These are phyloP conservation scores for Xerocomus spinulosus DNA, from an alignment of 768 basidiomycete species.

Conservation along the genomic window DNA sequence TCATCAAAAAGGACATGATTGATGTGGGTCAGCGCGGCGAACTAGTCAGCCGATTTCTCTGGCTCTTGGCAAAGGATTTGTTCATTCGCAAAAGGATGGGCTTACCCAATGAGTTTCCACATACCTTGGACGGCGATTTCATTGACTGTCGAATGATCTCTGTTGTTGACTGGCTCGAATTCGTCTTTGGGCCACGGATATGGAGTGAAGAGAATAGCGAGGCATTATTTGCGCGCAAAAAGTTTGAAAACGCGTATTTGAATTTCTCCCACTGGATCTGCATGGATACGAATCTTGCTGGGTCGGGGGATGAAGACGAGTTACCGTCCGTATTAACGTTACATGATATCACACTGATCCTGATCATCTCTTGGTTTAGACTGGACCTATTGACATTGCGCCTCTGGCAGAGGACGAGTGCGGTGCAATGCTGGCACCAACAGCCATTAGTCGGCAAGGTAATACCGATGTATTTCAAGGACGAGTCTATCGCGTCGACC, in stretches of 20 bases:
- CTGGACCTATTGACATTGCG: background rate
- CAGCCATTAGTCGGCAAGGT: background rate
- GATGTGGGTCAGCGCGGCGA: background rate
- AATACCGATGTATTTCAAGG: background rate
- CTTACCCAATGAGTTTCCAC: background rate
- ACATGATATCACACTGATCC: background rate
- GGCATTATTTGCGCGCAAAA: background rate
- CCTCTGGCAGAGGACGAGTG: background rate
- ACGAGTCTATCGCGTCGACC: background rate
- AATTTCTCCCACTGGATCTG: slow-evolving; percentile 15
- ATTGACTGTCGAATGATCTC: slow-evolving; percentile 9
- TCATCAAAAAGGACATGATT: slow-evolving; percentile 1
- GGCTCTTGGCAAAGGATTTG: slow-evolving; percentile 1
- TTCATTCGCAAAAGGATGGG: background rate
- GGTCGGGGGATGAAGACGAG: background rate
- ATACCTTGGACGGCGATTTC: slow-evolving; percentile 3
- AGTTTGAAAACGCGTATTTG: slow-evolving; percentile 7
- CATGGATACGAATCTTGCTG: slow-evolving; percentile 8
- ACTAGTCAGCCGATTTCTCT: background rate
- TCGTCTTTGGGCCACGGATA: background rate
- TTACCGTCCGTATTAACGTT: background rate
- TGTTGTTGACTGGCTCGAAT: slow-evolving; percentile 6
- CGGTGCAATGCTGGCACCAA: background rate
- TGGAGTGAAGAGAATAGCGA: background rate
- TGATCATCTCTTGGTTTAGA: background rate